Evolutionary conservation across 208 protist species (phyloP).

Genomic region (Crithidia fasciculata): DNA sequence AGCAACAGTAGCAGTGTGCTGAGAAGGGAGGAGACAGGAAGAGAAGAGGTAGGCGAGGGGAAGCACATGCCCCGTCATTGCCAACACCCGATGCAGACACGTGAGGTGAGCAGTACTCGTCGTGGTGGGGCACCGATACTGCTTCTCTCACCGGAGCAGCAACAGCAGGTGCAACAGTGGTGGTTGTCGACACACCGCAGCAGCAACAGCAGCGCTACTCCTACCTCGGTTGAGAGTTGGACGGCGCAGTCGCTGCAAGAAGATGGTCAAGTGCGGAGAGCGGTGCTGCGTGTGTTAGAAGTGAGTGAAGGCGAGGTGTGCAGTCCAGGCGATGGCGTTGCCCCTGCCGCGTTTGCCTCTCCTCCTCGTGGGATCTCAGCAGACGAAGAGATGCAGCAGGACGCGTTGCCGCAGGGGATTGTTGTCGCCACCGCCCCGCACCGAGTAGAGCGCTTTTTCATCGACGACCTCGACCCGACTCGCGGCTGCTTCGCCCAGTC

Average conservation of each 20-base stretch:
- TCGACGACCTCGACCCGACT: conserved; percentile 74
- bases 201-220: not conserved
- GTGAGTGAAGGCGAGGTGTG: conserved; percentile 10
- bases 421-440: conserved; percentile 29
- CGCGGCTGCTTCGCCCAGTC: conserved; percentile 32
- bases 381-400: not conserved
- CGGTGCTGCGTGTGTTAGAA: conserved; percentile 26
- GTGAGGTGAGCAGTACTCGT: too few species aligned
- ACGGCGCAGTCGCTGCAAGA: not conserved
- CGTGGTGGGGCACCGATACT: conserved; percentile 3
- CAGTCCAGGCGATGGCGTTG: conserved; percentile 2
- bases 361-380: too few species aligned
- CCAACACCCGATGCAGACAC: too few species aligned
- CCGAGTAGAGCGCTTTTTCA: conserved; percentile 71
- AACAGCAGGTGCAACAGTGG: conserved; percentile 20
- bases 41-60: not conserved
- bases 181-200: conserved; percentile 1
- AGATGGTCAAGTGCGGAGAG: conserved; percentile 1
- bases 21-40: not conserved
- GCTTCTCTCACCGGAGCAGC: conserved; percentile 23
- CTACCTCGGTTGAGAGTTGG: not conserved
- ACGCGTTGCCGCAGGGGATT: conserved; percentile 6
- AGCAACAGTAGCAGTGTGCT: not conserved
- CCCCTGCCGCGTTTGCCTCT: too few species aligned
- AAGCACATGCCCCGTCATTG: too few species aligned